Base-by-base conservation (phyloP, 331 rosid genomes). In the Spiraea crenata region DNA sequence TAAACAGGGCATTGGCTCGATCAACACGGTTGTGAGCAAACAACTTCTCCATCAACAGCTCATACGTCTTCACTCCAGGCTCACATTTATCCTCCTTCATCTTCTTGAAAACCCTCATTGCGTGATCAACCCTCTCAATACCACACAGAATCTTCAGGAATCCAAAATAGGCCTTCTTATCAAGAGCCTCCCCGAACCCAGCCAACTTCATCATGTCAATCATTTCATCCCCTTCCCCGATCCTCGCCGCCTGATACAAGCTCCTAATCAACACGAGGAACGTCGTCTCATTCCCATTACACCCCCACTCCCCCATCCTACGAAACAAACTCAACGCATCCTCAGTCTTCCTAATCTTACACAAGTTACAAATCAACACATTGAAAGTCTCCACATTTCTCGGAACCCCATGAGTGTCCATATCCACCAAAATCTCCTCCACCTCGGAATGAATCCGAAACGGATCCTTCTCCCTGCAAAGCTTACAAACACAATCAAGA, bases 211-310 rank as follows among this genome's bases (percentile, higher is more conserved):
- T 89, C 74, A 90, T 77, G 72, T 89, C 95, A 66, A 93, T 83
- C 97, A 95, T 95, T 70, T 84, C 96, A 73, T 95, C 97, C 1
- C 99, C 97, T 25, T 95, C 97, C 59, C 88, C 97, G 14, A 82
- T 72, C 69, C 96, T 82, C 1, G 91, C 97, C 19, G 97, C 97
- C 79, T 95, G 99, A 80, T 85, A 95, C 80, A 91, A 69, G 69
- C 96, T 95, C 85, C 54, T 83, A 5, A 82, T 83, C 76, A 91
- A 46, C 68, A 89, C 74, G 57, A 87, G 78, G 66, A 83, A 91
- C 6, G 90, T 85, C 62, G 78, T 88, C 3, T 61, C 79, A 52
- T 89, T 77, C 2, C 97, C 96, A 44, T 44, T 44, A 69, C 96
- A 91, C 0, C 92, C 88, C 97, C 97, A 91, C 67, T 84, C 91